These are phyloP conservation scores for Coniochaeta sp. DNA, from an alignment of 2,329 filamentous ascomycete species.

Conservation along the genomic window DNA sequence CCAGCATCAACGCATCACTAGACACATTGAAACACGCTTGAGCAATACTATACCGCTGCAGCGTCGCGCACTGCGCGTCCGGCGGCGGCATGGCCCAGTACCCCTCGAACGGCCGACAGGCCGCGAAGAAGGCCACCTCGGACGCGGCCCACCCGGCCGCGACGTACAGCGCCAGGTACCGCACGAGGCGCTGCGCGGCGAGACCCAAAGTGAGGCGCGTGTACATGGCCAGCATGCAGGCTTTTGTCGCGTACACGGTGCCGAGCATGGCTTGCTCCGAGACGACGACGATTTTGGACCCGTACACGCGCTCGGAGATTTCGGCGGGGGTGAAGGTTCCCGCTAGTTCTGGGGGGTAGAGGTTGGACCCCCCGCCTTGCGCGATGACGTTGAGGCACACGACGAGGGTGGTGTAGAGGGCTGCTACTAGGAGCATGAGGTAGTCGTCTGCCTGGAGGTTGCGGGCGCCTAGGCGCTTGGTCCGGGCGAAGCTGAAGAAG, in stretches of 20 bases:
- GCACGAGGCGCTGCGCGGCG: slow-evolving; percentile 22
- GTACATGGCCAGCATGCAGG: slow-evolving; percentile 18
- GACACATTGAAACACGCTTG: slow-evolving; percentile 41
- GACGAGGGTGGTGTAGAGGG: slow-evolving; percentile 29
- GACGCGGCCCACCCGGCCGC: not conserved
- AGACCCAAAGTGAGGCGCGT: slow-evolving; percentile 31
- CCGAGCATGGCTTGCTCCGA: slow-evolving; percentile 32
- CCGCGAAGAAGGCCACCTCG: slow-evolving; percentile 33
- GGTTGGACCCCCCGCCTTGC: slow-evolving; percentile 32
- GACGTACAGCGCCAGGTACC: slow-evolving; percentile 15
- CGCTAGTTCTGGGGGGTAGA: slow-evolving; percentile 28
- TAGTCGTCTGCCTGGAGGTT: slow-evolving; percentile 1
- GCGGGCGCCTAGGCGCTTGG: not conserved
- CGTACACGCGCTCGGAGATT: slow-evolving; percentile 31
- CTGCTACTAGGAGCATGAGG: not conserved
- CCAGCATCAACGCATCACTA: slow-evolving; percentile 38
- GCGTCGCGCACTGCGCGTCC: slow-evolving; percentile 37
- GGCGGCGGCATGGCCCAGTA: slow-evolving; percentile 41
- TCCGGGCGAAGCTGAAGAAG: not conserved
- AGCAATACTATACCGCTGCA: slow-evolving; percentile 36
- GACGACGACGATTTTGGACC: slow-evolving; percentile 34
- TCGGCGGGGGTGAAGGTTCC: slow-evolving; percentile 25
- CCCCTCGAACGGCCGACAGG: slow-evolving; percentile 34
- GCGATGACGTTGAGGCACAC: slow-evolving; percentile 32
- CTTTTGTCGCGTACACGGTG: slow-evolving; percentile 18